Evolutionary conservation across 345 rosid genomes (phyloP).

Genomic region (Eutrema yunnanense): DNA sequence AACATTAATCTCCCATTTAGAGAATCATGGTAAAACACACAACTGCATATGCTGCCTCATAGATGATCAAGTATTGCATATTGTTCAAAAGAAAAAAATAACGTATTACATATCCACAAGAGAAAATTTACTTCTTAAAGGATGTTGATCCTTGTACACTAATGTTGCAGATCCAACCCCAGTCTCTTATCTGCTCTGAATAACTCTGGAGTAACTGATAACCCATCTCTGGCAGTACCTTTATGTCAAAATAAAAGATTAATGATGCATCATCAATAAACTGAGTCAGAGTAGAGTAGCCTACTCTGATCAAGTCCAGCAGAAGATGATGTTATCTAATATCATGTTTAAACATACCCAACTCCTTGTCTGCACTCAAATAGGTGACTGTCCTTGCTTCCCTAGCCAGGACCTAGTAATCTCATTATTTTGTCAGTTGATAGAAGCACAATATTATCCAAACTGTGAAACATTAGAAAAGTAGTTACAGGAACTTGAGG

Average conservation of each 20-base stretch:
- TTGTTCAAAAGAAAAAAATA: background rate
- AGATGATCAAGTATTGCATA: slow-evolving; percentile 7
- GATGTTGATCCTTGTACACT: slow-evolving; percentile 54
- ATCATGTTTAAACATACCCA: slow-evolving; percentile 48
- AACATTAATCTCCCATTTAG: background rate
- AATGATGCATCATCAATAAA: slow-evolving; percentile 4
- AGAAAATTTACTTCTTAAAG: slow-evolving; percentile 55
- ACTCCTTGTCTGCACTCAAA: slow-evolving; percentile 70
- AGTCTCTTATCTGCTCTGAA: slow-evolving; percentile 62
- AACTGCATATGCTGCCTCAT: slow-evolving; percentile 8
- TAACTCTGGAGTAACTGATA: slow-evolving; percentile 72
- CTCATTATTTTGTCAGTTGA: slow-evolving; percentile 20
- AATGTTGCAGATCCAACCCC: slow-evolving; percentile 96
- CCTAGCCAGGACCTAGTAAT: slow-evolving; percentile 64
- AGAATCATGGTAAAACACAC: background rate
- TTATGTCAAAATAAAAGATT: slow-evolving; percentile 2
- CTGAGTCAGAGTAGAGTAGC: background rate
- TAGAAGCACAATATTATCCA: background rate
- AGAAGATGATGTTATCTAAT: background rate
- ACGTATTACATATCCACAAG: background rate
- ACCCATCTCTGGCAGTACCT: slow-evolving; percentile 87
- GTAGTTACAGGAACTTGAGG: slow-evolving; percentile 8
- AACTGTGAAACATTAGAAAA: background rate
- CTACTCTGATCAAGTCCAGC: slow-evolving; percentile 5
- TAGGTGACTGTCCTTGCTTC: slow-evolving; percentile 62